Conservation (phyloP, 805 yeast species). For the Spathaspora sp. region DNA sequence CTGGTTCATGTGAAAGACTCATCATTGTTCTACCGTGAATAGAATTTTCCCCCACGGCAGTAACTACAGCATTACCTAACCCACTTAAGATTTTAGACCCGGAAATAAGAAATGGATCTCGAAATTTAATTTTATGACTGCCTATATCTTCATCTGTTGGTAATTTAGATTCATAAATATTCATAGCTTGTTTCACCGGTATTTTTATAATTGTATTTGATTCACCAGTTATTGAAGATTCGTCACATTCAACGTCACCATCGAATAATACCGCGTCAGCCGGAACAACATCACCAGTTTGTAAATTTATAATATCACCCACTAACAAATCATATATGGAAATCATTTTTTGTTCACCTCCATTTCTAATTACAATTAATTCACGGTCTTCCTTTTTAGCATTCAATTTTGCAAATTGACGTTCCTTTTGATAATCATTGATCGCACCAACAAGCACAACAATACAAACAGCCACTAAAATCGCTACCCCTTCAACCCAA, state of each 20-base stretch:
- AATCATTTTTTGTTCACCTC: constrained; percentile 55
- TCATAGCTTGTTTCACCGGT: constrained; percentile 46
- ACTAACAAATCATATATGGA: constrained; percentile 75
- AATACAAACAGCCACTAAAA: constrained; percentile 82
- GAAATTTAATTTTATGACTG: constrained; percentile 36
- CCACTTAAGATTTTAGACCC: constrained; percentile 90
- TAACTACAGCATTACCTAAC: constrained; percentile 77
- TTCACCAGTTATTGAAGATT: constrained; percentile 92
- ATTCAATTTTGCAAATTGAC: constrained; percentile 85
- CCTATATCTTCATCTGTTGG: constrained; percentile 36
- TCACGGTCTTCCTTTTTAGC: constrained; percentile 83
- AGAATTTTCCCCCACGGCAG: constrained; percentile 88
- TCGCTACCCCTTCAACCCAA: constrained; percentile 99
- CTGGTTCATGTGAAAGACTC: constrained; percentile 70
- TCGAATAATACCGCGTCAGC: constrained; percentile 75
- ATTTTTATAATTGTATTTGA: constrained; percentile 73
- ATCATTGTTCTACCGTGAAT: constrained; percentile 90
- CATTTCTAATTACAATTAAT: constrained; percentile 71
- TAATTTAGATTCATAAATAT: constrained; percentile 22
- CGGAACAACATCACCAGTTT: constrained; percentile 93
- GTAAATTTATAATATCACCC: constrained; percentile 79
- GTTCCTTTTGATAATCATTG: constrained; percentile 95
- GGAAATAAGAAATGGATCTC: constrained; percentile 84
- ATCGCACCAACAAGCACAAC: constrained; percentile 92
- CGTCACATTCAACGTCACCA: constrained; percentile 87